Evolutionary conservation across 495 filamentous ascomycete genomes (phyloP).

Genomic region (Aspergillus avenaceus): DNA sequence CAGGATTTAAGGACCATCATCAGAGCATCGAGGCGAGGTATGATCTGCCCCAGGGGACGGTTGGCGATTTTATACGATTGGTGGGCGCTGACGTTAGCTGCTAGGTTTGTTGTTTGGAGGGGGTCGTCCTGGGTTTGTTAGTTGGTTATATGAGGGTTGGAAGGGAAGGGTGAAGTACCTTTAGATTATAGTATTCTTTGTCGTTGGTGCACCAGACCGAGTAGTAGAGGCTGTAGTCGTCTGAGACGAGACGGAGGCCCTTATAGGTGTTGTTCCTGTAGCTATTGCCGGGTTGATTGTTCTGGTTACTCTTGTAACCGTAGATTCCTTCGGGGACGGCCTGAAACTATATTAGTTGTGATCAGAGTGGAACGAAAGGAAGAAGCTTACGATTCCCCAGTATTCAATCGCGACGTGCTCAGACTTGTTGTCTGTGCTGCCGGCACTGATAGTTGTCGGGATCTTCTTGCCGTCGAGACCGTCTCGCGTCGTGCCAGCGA

Average conservation of each 20-base stretch:
- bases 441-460: constrained; percentile 31
- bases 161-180: constrained; percentile 16
- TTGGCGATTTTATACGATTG: constrained; percentile 19
- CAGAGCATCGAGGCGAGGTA: constrained; percentile 52
- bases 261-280: constrained; percentile 57
- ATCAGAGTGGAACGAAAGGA: not conserved
- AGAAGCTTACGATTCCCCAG: constrained; percentile 45
- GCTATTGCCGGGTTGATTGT: constrained; percentile 12
- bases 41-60: constrained; percentile 28
- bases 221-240: constrained; percentile 53
- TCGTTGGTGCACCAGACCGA: constrained; percentile 59
- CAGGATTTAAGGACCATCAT: constrained; percentile 61
- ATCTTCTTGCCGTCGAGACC: constrained; percentile 54
- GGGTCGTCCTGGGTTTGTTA: constrained; percentile 42
- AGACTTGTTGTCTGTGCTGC: constrained; percentile 33
- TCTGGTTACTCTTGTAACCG: constrained; percentile 22
- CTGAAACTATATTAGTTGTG: too few relatives aligned
- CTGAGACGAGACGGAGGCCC: constrained; percentile 47
- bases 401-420: constrained; percentile 61
- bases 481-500: constrained; percentile 31
- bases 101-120: constrained; percentile 52
- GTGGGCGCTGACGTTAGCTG: constrained; percentile 14
- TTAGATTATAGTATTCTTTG: constrained; percentile 54
- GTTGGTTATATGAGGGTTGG: not conserved
- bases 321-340: constrained; percentile 49